phyloP scores from a whole-genome alignment of 2,329 filamentous ascomycete genomes.

The Microsporum audouinii region DNA sequence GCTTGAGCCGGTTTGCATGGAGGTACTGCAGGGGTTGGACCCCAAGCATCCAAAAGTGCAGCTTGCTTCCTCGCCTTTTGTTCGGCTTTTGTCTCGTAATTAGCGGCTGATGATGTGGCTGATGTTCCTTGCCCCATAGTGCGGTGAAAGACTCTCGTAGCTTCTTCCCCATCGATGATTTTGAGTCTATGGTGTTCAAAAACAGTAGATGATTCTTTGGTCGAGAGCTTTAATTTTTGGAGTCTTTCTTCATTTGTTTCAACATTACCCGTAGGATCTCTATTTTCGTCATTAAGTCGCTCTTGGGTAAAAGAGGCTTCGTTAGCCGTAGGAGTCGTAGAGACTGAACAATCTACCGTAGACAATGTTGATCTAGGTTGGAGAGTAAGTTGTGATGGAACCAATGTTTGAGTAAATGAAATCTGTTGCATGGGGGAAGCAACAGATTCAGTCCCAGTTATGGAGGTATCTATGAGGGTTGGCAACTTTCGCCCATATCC shows the following conservation, averaged over 20 bases:
- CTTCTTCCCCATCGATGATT: slow-evolving; percentile 14
- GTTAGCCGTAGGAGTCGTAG: neutral
- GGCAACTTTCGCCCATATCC: neutral
- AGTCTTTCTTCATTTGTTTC: neutral
- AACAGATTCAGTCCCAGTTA: neutral
- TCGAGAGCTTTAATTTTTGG: neutral
- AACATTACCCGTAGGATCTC: neutral
- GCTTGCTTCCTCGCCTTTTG: slow-evolving; percentile 19
- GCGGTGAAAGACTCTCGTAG: slow-evolving; percentile 18
- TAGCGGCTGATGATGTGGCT: slow-evolving; percentile 9
- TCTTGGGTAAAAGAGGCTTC: neutral
- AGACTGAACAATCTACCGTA: neutral
- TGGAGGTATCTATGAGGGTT: neutral
- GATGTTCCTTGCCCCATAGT: slow-evolving; percentile 25
- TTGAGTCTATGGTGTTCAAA: neutral
- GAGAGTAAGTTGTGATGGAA: neutral
- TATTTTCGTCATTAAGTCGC: neutral
- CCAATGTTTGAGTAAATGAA: neutral
- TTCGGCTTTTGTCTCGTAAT: slow-evolving; percentile 14
- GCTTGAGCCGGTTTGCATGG: neutral
- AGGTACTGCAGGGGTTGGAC: slow-evolving; percentile 1
- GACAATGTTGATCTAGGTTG: neutral
- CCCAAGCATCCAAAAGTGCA: slow-evolving; percentile 24
- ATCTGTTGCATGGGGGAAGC: neutral
- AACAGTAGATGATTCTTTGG: neutral